Evolutionary conservation across 345 rosid species (phyloP), one percentile per base, ranked within the genome.

Genomic region (Moricandia moricandioides): DNA sequence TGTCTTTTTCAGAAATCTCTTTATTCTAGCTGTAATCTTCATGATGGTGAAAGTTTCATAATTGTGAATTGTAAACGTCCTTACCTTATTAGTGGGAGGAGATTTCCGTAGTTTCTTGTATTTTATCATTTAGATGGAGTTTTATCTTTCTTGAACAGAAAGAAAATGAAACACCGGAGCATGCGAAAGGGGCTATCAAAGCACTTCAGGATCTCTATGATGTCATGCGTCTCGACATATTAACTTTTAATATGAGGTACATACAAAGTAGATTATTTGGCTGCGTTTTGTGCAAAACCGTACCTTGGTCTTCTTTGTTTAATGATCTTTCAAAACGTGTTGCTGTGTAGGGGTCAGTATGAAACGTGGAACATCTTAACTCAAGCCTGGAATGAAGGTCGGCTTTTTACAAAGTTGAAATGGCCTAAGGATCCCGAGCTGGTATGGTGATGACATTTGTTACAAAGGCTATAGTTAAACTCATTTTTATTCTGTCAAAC

Each of bases 201-300:
- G 96, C 99, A 83, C 91, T 92, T 82, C 99, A 84, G 67, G 97
- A 95, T 90, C 90, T 95, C 61, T 90, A 92, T 62, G 99, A 95
- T 89, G 97, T 95, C 82, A 86, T 95, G 82, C 90, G 69, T 34
- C 82, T 77, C 74, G 99, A 95, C 82, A 86, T 95, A 71, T 88
- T 92, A 77, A 70, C 89, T 52, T 40, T 90, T 51, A 70, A 89
- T 82, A 80, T 85, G 97, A 90, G 97, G 98, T 94, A 58, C 70
- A 72, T 33, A 33, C 56, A 65, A 70, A 64, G 49, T 62, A 55
- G n/a, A 64, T 70, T 14, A n/a, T 63, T 29, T 78, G 62, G 61
- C 81, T 72, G 51, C 43, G 21, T 39, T 66, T 73, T 75, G 14
- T 68, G 60, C 68, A 33, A 47, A 71, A 17, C n/a, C 47, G 9